phyloP scores from a whole-genome alignment of 202 grass and related monocot genomes.

The Setaria viridis region DNA sequence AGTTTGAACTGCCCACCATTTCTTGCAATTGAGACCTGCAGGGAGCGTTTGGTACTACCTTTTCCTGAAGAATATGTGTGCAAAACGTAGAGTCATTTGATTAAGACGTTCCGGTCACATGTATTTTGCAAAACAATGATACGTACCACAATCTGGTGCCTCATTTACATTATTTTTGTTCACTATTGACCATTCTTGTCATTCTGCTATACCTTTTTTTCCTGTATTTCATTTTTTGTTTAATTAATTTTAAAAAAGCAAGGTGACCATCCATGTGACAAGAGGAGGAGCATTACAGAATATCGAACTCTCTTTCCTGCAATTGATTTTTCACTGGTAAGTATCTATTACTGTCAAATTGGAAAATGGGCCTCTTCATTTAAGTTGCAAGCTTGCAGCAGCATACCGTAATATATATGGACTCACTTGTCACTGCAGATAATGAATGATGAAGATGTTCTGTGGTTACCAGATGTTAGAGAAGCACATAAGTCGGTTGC shows the following conservation, averaged over 20 bases:
- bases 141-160: background rate
- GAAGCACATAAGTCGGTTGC: constrained; percentile 66
- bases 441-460: constrained; percentile 81
- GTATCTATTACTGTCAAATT: constrained; percentile 28
- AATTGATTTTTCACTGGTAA: constrained; percentile 92
- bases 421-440: constrained; percentile 50
- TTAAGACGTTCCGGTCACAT: background rate
- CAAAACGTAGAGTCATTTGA: background rate
- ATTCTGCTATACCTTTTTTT: background rate
- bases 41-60: constrained; percentile 62
- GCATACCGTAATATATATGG: background rate
- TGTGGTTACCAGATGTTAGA: constrained; percentile 79
- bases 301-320: constrained; percentile 71
- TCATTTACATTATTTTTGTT: background rate
- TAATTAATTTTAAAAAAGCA: constrained; percentile 42
- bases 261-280: constrained; percentile 86
- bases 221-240: constrained; percentile 10
- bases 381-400: background rate
- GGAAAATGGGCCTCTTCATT: background rate
- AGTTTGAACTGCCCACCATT: constrained; percentile 76
- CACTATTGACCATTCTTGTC: background rate
- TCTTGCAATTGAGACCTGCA: constrained; percentile 76
- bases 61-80: constrained; percentile 14
- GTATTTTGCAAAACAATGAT: background rate
- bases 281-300: constrained; percentile 81